Conservation (phyloP, 257 asterid species). For the Salvia rosmarinus region DNA sequence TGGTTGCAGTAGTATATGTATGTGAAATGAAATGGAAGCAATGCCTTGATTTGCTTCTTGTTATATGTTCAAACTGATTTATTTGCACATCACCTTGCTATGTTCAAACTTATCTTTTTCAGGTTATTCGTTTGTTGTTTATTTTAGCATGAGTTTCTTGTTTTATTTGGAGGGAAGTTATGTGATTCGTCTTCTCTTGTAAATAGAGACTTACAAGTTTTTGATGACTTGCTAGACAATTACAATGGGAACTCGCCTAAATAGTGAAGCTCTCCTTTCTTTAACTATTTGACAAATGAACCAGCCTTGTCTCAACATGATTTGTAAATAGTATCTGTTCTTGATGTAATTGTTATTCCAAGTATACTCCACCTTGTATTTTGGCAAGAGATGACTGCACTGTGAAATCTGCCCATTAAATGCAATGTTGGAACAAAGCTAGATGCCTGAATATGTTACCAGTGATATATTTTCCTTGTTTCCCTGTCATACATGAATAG, state of each 20-base stretch:
- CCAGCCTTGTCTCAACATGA: not conserved
- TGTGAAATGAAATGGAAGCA: not conserved
- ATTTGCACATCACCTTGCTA: not conserved
- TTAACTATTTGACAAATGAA: not conserved
- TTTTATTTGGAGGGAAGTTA: not conserved
- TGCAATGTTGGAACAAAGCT: not conserved
- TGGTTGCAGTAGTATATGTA: not conserved
- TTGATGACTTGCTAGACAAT: not conserved
- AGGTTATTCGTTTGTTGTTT: slow-evolving; percentile 17
- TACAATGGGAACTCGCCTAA: not conserved
- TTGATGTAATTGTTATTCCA: not conserved
- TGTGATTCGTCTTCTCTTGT: not conserved
- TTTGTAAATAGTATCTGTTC: not conserved
- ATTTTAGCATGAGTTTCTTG: not conserved
- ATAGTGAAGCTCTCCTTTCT: not conserved
- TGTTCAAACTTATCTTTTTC: too few species aligned
- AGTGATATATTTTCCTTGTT: not conserved
- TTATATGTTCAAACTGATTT: slow-evolving; percentile 9
- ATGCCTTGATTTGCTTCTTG: not conserved
- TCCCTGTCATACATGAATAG: not conserved
- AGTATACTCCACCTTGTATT: slow-evolving; percentile 5
- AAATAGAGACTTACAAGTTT: not conserved
- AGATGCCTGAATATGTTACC: too few species aligned
- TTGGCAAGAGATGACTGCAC: not conserved
- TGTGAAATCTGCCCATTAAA: not conserved